phyloP scores from a whole-genome alignment of 345 rosid species.

The Pistacia vera region DNA sequence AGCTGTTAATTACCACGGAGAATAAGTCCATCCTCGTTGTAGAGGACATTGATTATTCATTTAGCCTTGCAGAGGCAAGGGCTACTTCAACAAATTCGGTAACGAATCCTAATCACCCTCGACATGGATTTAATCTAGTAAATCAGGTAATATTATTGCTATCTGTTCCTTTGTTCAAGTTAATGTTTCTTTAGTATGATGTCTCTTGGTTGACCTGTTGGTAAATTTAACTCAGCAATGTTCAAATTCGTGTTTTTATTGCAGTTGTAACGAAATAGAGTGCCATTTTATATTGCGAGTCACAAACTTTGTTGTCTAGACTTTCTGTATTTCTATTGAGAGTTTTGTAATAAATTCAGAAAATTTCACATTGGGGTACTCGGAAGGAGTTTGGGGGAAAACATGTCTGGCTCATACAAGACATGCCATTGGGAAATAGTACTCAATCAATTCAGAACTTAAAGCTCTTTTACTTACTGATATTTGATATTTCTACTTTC shows the following conservation, averaged over 20 bases:
- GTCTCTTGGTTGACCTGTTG: neutral
- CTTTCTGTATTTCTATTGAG: neutral
- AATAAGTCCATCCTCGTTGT: conserved; percentile 37
- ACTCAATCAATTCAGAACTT: neutral
- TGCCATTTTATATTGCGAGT: neutral
- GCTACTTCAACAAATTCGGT: neutral
- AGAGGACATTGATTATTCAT: conserved; percentile 40
- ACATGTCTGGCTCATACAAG: no score
- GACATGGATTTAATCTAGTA: neutral
- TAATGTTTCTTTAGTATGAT: neutral
- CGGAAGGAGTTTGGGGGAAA: no score
- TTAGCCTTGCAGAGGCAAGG: neutral
- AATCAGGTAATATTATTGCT: conserved; percentile 9
- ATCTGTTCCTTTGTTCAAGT: neutral
- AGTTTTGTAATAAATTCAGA: neutral
- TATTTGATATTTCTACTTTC: neutral
- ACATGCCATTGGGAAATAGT: neutral
- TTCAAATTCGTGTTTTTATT: no score
- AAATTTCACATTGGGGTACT: neutral
- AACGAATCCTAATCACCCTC: neutral
- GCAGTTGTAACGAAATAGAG: neutral
- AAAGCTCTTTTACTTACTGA: neutral
- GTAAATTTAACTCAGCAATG: neutral
- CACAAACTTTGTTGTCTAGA: neutral
- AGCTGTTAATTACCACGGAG: conserved; percentile 27